Evolutionary conservation across 768 basidiomycete species (phyloP).

Genomic region (Termitomyces titanicus): DNA sequence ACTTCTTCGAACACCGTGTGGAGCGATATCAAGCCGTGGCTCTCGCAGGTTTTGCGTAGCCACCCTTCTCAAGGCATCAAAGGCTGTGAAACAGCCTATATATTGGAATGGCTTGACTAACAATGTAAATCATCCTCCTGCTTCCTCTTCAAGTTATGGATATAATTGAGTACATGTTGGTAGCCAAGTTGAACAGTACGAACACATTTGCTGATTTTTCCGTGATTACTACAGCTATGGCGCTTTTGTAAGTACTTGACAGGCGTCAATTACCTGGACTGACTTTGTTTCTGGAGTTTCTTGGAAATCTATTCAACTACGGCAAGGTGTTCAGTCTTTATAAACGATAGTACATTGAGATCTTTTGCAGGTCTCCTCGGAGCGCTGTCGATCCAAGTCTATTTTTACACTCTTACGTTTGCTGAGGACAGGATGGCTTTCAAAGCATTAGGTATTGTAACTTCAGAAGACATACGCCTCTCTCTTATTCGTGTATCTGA

Average conservation of each 20-base stretch:
- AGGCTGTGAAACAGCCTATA: no score
- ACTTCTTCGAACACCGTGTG: no score
- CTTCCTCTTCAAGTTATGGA: no score
- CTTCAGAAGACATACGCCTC: background rate
- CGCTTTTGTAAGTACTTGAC: background rate
- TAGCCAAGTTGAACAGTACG: no score
- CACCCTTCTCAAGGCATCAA: no score
- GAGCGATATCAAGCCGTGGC: no score
- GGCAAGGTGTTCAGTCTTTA: constrained; percentile 4
- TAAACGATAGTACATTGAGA: background rate
- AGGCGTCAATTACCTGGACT: background rate
- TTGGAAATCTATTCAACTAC: background rate
- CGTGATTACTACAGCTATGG: background rate
- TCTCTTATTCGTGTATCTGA: constrained; percentile 5
- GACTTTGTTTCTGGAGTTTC: background rate
- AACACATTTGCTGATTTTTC: background rate
- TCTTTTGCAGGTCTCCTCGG: background rate
- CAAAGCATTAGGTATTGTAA: background rate
- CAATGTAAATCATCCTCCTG: no score
- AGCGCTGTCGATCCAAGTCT: background rate
- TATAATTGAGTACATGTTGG: no score
- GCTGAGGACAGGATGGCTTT: background rate
- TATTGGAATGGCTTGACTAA: no score
- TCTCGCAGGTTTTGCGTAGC: no score
- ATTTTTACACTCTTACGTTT: background rate